A percentile compares a stretch with the other conserved stretches of the same genome.
Conservation (phyloP, 305 asterid species). For the Solanum chacoense region DNA sequence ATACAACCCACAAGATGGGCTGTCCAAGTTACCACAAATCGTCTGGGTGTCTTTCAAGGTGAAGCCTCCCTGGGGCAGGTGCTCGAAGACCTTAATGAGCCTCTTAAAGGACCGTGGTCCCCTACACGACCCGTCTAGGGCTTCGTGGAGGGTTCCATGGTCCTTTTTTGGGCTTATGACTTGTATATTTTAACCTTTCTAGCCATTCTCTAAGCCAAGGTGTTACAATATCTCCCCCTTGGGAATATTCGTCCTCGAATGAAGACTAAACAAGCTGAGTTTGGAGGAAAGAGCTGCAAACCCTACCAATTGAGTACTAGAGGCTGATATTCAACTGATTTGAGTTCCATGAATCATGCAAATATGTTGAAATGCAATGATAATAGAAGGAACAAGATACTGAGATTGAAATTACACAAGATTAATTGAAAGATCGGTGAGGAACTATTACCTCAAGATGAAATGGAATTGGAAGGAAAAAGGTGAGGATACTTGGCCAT, state of each 20-base stretch:
- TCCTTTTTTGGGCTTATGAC: neutral
- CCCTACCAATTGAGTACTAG: neutral
- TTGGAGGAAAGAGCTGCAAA: neutral
- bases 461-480: neutral
- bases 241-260: too few species aligned
- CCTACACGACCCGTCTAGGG: neutral
- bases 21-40: neutral
- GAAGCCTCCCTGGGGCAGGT: too few species aligned
- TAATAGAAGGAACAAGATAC: neutral
- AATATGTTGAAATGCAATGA: neutral
- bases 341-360: neutral
- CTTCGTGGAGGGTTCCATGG: neutral
- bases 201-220: neutral
- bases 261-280: neutral
- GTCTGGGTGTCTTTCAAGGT: neutral
- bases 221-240: neutral
- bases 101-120: neutral
- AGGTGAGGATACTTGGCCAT: neutral
- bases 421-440: neutral
- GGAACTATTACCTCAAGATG: neutral
- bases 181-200: neutral
- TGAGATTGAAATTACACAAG: neutral
- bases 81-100: neutral
- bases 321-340: neutral
- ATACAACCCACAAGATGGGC: neutral